Percentiles rank a stretch among this genome's conserved stretches.
phyloP scores from a whole-genome alignment of 495 filamentous ascomycete genomes.

The Sordaria brevicollis region DNA sequence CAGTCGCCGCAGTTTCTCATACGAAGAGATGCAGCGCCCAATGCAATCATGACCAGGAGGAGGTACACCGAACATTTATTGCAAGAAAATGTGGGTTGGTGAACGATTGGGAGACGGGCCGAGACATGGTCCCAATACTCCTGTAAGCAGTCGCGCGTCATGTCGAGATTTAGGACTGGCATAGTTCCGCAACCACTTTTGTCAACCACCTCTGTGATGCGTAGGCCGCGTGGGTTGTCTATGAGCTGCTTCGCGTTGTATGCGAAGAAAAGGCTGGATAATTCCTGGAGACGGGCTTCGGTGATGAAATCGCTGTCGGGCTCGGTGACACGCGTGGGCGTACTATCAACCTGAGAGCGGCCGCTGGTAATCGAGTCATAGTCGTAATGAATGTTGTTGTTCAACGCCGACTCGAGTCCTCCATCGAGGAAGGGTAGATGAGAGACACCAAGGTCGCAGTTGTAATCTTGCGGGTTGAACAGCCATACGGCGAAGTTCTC shows the following conservation, averaged over 20 bases:
- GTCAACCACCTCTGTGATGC: constrained; percentile 61
- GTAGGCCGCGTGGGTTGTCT: constrained; percentile 39
- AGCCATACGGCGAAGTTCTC: constrained; percentile 41
- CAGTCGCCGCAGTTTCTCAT: constrained; percentile 57
- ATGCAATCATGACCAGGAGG: constrained; percentile 76
- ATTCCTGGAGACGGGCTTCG: constrained; percentile 69
- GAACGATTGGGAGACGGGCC: constrained; percentile 84
- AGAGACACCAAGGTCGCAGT: constrained; percentile 28
- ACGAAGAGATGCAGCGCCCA: constrained; percentile 84
- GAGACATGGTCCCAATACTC: constrained; percentile 94
- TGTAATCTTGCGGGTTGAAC: constrained; percentile 34
- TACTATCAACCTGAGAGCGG: constrained; percentile 58
- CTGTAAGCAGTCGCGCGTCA: constrained; percentile 86
- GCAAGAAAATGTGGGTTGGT: constrained; percentile 82
- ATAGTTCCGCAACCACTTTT: constrained; percentile 49
- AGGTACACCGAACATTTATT: constrained; percentile 72
- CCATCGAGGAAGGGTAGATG: constrained; percentile 38
- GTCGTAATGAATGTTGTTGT: constrained; percentile 43
- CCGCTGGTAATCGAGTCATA: constrained; percentile 46
- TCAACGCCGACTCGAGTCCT: constrained; percentile 39
- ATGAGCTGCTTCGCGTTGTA: constrained; percentile 68
- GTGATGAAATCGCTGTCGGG: constrained; percentile 63
- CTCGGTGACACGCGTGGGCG: constrained; percentile 58
- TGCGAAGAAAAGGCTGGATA: constrained; percentile 67
- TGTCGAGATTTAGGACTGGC: constrained; percentile 70